Conservation (phyloP, 208 protist species). For the Trypanosoma melophagium region DNA sequence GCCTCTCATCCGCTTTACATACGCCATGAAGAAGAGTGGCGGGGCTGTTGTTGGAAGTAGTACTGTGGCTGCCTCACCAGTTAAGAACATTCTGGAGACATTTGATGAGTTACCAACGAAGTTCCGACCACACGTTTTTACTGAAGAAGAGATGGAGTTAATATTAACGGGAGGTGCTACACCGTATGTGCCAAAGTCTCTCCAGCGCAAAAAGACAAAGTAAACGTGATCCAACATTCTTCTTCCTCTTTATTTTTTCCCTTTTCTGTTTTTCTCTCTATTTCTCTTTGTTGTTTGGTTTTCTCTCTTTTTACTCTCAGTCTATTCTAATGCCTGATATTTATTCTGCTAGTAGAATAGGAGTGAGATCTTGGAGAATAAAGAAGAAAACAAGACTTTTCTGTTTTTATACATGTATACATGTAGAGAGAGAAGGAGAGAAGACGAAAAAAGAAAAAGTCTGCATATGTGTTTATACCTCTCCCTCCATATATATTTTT, state of each 20-base stretch:
- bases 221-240: neutral
- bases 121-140: conserved; percentile 59
- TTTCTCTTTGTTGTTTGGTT: neutral
- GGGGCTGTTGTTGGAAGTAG: neutral
- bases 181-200: conserved; percentile 76
- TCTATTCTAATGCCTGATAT: neutral
- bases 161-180: conserved; percentile 75
- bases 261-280: neutral
- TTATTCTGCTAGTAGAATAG: too few relatives aligned
- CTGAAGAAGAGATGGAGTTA: conserved; percentile 72
- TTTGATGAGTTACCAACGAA: conserved; percentile 61
- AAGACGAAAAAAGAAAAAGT: too few relatives aligned
- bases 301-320: neutral
- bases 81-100: conserved; percentile 34
- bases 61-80: conserved; percentile 6
- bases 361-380: too few relatives aligned
- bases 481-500: too few relatives aligned
- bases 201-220: conserved; percentile 72
- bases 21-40: conserved; percentile 67
- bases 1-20: conserved; percentile 75
- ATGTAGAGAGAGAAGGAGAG: too few relatives aligned
- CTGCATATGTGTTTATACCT: too few relatives aligned
- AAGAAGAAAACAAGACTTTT: too few relatives aligned
- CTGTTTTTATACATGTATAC: too few relatives aligned
- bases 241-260: conserved; percentile 5